These are phyloP conservation scores for Penicillium goetzii DNA, from an alignment of 495 filamentous ascomycete species.

Conservation along the genomic window DNA sequence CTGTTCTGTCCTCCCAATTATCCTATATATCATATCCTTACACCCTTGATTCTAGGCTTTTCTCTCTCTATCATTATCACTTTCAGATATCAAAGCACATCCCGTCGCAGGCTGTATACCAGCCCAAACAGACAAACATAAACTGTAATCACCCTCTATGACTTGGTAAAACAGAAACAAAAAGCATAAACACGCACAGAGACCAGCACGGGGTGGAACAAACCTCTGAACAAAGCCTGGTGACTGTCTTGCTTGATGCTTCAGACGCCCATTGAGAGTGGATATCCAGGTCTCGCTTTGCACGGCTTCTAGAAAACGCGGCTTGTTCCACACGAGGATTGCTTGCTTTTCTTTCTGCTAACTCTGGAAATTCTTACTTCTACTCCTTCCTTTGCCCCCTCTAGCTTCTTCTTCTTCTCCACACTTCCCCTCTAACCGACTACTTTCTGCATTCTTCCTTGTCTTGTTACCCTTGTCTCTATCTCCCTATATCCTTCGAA, in stretches of 20 bases:
- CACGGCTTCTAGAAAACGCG: slow-evolving; percentile 29
- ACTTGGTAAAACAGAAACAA: slow-evolving; percentile 4
- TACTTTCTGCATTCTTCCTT: slow-evolving; percentile 7
- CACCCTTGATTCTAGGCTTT: not conserved
- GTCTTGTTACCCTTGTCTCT: slow-evolving; percentile 5
- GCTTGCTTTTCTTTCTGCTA: slow-evolving; percentile 5
- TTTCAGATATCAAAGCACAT: not conserved
- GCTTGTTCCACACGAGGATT: slow-evolving; percentile 22
- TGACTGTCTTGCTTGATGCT: slow-evolving; percentile 26
- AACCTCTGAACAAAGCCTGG: slow-evolving; percentile 3
- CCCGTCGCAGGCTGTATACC: slow-evolving; percentile 1
- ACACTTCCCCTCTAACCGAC: slow-evolving; percentile 2
- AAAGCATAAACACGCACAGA: not conserved
- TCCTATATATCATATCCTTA: not conserved
- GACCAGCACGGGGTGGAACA: not conserved
- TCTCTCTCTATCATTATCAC: not conserved
- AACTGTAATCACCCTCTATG: not conserved
- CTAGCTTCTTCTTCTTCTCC: slow-evolving; percentile 3
- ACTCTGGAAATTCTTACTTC: not conserved
- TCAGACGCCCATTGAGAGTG: slow-evolving; percentile 4
- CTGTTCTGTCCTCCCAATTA: not conserved
- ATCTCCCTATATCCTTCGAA: slow-evolving; percentile 24
- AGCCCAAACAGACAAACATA: not conserved
- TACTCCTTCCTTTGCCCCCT: not conserved
- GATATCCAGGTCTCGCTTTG: slow-evolving; percentile 15